These are phyloP conservation scores for Blastobotrys niveus DNA, from an alignment of 1,139 yeast species.

Conservation along the genomic window DNA sequence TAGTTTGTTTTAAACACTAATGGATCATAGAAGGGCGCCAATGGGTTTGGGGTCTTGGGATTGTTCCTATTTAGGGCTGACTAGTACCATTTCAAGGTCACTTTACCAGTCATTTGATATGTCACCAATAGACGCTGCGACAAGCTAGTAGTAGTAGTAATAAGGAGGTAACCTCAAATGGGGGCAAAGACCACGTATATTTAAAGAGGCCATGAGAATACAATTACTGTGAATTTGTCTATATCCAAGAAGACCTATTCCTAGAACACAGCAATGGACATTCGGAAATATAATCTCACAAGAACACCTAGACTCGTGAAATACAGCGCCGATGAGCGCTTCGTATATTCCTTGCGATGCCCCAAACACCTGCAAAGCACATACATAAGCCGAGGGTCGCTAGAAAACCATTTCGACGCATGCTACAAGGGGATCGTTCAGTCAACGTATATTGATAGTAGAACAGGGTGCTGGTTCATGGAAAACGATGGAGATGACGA, in stretches of 20 bases:
- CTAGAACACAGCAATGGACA: background rate
- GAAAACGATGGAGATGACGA: background rate
- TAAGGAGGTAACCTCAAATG: no score
- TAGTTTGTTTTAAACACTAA: no score
- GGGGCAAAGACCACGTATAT: no score
- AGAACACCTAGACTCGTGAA: background rate
- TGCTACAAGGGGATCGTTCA: constrained; percentile 3
- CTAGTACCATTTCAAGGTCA: no score
- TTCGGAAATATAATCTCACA: background rate
- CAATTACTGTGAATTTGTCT: background rate
- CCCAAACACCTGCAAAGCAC: background rate
- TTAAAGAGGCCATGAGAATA: no score
- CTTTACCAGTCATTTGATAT: no score
- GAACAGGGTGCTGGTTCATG: constrained; percentile 1
- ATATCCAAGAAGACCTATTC: background rate
- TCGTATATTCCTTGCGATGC: constrained; percentile 1
- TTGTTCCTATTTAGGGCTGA: no score
- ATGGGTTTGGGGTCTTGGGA: no score
- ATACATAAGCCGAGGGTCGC: background rate
- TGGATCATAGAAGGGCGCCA: no score
- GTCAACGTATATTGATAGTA: background rate
- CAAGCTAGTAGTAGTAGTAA: no score
- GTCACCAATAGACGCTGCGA: no score
- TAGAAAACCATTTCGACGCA: constrained; percentile 2
- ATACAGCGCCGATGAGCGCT: constrained; percentile 2